phyloP scores from a whole-genome alignment of 2,329 filamentous ascomycete species.

The Lachnellula cervina region DNA sequence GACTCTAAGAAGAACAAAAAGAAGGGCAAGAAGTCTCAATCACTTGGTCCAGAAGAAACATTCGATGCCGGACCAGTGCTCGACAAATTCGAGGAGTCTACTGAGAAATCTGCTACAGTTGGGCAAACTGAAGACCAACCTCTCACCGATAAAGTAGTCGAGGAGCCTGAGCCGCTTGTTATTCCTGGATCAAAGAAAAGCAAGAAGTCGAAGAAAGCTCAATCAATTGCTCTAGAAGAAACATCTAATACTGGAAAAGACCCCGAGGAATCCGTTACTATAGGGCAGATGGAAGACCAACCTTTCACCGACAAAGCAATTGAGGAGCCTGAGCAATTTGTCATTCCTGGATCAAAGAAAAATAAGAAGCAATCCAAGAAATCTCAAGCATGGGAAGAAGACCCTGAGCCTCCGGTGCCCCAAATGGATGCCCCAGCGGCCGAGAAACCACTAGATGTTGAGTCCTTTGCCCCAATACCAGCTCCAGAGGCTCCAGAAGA shows the following conservation, averaged over 20 bases:
- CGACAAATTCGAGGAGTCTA: background rate
- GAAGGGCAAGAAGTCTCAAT: slow-evolving; percentile 16
- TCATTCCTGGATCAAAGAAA: slow-evolving; percentile 20
- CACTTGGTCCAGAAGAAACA: background rate
- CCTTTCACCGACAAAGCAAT: background rate
- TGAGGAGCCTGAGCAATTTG: slow-evolving; percentile 4
- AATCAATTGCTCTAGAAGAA: slow-evolving; percentile 5
- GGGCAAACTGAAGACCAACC: background rate
- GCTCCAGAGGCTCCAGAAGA: background rate
- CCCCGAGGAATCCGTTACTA: background rate
- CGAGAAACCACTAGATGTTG: background rate
- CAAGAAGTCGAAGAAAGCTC: slow-evolving; percentile 19
- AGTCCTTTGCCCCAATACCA: background rate
- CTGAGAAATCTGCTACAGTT: background rate
- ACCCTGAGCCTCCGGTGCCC: background rate
- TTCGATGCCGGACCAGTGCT: background rate
- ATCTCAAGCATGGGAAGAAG: slow-evolving; percentile 3
- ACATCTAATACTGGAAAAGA: background rate
- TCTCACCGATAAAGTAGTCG: background rate
- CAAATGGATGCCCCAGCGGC: background rate
- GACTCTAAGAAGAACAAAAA: slow-evolving; percentile 17
- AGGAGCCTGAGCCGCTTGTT: background rate
- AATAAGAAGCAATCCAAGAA: slow-evolving; percentile 33
- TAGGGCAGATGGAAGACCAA: background rate
- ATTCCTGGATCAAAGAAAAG: slow-evolving; percentile 11